phyloP scores from a whole-genome alignment of 129 eudicot genomes.

The Tagetes erecta region DNA sequence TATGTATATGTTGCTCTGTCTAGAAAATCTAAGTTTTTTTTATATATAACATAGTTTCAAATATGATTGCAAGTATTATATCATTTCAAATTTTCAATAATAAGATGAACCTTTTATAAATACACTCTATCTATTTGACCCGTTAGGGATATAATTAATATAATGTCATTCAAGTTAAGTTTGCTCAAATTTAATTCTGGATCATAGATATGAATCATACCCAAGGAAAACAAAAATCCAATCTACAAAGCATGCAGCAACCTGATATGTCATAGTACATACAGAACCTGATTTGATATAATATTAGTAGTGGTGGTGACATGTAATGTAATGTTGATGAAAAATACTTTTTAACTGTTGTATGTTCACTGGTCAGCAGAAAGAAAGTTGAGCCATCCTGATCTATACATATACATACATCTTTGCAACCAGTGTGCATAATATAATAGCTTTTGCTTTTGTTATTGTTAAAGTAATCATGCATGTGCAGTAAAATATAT shows the following conservation, averaged over 20 bases:
- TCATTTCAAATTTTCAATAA: not conserved
- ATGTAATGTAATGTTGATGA: not conserved
- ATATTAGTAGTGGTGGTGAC: not conserved
- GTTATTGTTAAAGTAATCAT: constrained; percentile 12
- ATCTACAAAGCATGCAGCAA: too few relatives aligned
- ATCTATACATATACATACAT: constrained; percentile 14
- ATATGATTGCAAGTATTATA: not conserved
- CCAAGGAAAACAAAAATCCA: too few relatives aligned
- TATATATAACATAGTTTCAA: not conserved
- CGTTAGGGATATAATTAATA: not conserved
- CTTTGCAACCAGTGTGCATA: not conserved
- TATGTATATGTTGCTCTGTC: not conserved
- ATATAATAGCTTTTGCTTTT: constrained; percentile 20
- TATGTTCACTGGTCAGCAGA: constrained; percentile 8
- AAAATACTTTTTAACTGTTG: not conserved
- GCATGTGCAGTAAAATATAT: constrained; percentile 26
- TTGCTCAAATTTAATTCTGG: not conserved
- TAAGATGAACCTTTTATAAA: not conserved
- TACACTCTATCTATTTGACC: not conserved
- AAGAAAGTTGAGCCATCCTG: not conserved
- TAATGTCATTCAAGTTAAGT: too few relatives aligned
- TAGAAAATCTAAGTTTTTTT: not conserved
- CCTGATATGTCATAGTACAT: too few relatives aligned
- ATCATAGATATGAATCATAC: not conserved
- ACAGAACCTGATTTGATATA: not conserved